phyloP scores from a whole-genome alignment of 1,284 basidiomycete species.

The Melampsora larici-populina region DNA sequence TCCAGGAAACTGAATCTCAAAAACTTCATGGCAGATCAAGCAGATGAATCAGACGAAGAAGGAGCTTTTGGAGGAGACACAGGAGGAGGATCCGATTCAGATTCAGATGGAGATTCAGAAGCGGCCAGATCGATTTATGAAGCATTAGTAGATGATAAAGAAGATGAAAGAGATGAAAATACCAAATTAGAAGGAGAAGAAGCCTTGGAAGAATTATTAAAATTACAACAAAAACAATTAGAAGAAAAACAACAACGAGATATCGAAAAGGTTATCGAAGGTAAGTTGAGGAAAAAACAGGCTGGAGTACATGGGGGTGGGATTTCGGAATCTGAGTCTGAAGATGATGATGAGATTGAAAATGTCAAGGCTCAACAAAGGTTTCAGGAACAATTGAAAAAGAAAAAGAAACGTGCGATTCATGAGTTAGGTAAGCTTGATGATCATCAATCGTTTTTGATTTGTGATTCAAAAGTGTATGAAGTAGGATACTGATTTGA shows the following conservation, averaged over 20 bases:
- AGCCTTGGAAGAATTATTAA: conserved; percentile 8
- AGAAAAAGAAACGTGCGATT: conserved; percentile 31
- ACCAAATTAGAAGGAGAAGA: conserved; percentile 9
- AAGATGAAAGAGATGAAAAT: conserved; percentile 31
- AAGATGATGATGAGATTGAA: conserved; percentile 32
- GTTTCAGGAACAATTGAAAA: conserved; percentile 13
- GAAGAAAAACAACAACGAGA: conserved; percentile 2
- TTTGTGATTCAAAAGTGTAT: not conserved
- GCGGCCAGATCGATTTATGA: not conserved
- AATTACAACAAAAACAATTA: conserved; percentile 2
- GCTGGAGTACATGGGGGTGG: conserved; percentile 21
- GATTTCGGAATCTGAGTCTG: conserved; percentile 37
- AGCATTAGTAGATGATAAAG: conserved; percentile 36
- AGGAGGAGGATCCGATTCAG: conserved; percentile 13
- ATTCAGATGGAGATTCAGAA: not conserved
- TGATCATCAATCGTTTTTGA: not conserved
- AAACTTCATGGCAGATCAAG: conserved; percentile 33
- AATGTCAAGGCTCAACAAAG: conserved; percentile 20
- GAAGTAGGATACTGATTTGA: not conserved
- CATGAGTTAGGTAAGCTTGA: conserved; percentile 28
- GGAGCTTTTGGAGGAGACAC: not conserved
- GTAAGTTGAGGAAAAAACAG: conserved; percentile 22
- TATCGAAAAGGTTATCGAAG: conserved; percentile 17
- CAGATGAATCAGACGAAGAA: conserved; percentile 37
- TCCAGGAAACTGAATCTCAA: not conserved